Conservation (phyloP, 495 filamentous ascomycete species). For the Neurospora sublineolata region DNA sequence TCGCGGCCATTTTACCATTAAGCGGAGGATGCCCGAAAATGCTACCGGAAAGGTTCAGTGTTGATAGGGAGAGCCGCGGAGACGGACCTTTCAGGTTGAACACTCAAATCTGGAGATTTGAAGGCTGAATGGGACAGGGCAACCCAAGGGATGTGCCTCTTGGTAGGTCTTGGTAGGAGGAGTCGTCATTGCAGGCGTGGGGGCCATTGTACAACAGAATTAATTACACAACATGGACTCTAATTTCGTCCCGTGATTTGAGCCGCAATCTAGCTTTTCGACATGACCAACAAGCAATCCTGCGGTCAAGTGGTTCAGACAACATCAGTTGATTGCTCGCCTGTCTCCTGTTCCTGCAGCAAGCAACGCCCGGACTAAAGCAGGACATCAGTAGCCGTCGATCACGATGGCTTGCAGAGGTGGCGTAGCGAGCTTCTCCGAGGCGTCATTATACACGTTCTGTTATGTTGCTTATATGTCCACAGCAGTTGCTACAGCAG, state of each 20-base stretch:
- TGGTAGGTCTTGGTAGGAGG: not conserved
- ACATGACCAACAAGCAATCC: not conserved
- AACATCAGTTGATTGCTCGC: not conserved
- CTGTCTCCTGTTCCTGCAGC: slow-evolving; percentile 15
- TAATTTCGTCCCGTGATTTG: not conserved
- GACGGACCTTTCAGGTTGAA: not conserved
- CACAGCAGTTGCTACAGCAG: not conserved
- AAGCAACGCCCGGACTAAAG: slow-evolving; percentile 1
- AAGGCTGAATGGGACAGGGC: not conserved
- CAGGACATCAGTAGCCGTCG: not conserved
- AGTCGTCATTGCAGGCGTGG: not conserved
- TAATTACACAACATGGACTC: not conserved
- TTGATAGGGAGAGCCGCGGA: not conserved
- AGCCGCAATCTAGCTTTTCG: not conserved
- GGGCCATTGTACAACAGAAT: not conserved
- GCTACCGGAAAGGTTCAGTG: not conserved
- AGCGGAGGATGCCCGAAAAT: not conserved
- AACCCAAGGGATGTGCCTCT: not conserved
- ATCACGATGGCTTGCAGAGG: not conserved
- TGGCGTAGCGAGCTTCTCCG: not conserved
- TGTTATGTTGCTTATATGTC: not conserved
- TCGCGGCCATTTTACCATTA: not conserved
- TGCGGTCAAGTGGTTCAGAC: not conserved
- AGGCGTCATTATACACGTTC: not conserved
- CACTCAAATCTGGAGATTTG: not conserved